Conservation (phyloP, 805 yeast genomes). For the Lipomyces spencermartinsiae region DNA sequence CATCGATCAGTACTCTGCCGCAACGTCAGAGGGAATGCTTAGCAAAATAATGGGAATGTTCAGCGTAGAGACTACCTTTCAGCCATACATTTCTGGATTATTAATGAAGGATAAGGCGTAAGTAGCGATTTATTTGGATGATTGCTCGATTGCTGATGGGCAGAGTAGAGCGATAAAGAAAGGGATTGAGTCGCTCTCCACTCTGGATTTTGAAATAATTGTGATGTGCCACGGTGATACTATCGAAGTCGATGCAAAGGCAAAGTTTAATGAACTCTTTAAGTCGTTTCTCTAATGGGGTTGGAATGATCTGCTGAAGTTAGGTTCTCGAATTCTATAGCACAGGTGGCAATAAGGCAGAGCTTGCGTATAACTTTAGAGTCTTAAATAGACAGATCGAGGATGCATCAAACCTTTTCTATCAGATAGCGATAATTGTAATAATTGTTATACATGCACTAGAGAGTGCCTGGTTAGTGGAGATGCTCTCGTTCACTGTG, state of each 20-base stretch:
- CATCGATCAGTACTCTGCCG: slow-evolving; percentile 50
- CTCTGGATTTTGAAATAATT: slow-evolving; percentile 56
- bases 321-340: background rate
- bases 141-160: slow-evolving; percentile 35
- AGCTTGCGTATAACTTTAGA: too few species aligned
- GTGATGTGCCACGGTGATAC: slow-evolving; percentile 67
- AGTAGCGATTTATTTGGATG: background rate
- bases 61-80: background rate
- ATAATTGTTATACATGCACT: background rate
- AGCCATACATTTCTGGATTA: slow-evolving; percentile 1
- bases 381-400: too few species aligned
- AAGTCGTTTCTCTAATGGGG: slow-evolving; percentile 1
- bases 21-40: background rate
- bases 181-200: slow-evolving; percentile 42
- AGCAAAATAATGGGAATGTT: background rate
- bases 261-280: slow-evolving; percentile 10
- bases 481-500: too few species aligned
- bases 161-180: slow-evolving; percentile 22
- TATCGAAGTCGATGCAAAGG: slow-evolving; percentile 51
- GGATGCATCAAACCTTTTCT: background rate
- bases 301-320: background rate
- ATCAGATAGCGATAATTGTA: background rate
- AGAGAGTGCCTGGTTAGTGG: background rate
- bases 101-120: slow-evolving; percentile 19
- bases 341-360: background rate